Evolutionary conservation across 805 yeast species (phyloP).

Genomic region (Metschnikowia bowlesiae): DNA sequence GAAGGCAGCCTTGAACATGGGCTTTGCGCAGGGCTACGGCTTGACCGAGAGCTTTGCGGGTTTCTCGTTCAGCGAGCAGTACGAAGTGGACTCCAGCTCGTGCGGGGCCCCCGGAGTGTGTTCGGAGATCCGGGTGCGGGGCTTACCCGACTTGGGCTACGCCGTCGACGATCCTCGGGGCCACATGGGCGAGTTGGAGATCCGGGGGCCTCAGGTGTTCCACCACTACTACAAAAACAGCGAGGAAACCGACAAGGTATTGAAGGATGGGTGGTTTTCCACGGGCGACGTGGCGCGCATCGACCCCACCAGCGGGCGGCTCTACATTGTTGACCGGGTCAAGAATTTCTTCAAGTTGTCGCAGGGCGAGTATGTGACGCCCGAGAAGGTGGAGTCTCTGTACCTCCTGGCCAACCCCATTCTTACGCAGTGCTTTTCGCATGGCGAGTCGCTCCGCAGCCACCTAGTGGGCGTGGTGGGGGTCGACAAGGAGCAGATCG

Average conservation of each 20-base stretch:
- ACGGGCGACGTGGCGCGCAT: constrained; percentile 48
- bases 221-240: constrained; percentile 51
- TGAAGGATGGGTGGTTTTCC: constrained; percentile 50
- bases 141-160: constrained; percentile 61
- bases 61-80: constrained; percentile 33
- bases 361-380: constrained; percentile 60
- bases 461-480: constrained; percentile 19
- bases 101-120: constrained; percentile 59
- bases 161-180: constrained; percentile 17
- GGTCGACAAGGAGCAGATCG: constrained; percentile 17
- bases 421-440: constrained; percentile 16
- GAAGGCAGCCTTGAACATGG: constrained; percentile 55
- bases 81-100: constrained; percentile 49
- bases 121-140: constrained; percentile 51
- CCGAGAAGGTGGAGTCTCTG: constrained; percentile 67
- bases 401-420: constrained; percentile 34
- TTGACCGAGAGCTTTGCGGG: constrained; percentile 65
- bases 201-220: constrained; percentile 65
- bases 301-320: constrained; percentile 40
- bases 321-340: constrained; percentile 61
- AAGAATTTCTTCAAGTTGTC: constrained; percentile 69
- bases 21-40: constrained; percentile 71
- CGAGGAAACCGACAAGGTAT: constrained; percentile 48
- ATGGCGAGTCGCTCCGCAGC: constrained; percentile 16
- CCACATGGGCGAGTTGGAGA: constrained; percentile 55